Evolutionary conservation across 2,329 filamentous ascomycete species (phyloP).

Genomic region (Trichoderma sp.): DNA sequence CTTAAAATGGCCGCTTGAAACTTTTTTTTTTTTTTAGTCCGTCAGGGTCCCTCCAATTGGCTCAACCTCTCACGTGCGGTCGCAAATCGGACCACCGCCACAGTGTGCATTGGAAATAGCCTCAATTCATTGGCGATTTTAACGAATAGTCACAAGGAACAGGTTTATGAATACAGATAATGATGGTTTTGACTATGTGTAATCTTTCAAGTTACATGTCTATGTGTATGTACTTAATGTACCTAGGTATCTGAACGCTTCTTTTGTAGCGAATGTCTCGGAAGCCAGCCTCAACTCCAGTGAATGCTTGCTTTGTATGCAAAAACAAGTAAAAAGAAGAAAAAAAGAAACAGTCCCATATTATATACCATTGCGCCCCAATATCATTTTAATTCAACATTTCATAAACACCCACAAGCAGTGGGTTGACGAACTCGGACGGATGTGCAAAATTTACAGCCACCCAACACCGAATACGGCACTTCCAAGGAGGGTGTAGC

Average conservation of each 20-base stretch:
- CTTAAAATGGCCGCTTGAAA: conserved; percentile 22
- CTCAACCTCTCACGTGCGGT: conserved; percentile 27
- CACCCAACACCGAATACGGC: conserved; percentile 21
- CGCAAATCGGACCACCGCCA: conserved; percentile 19
- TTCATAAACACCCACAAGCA: background rate
- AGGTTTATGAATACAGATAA: background rate
- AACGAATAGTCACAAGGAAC: background rate
- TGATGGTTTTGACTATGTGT: background rate
- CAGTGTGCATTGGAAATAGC: background rate
- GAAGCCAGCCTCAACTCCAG: conserved; percentile 15
- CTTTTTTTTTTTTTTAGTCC: conserved; percentile 32
- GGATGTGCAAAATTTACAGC: background rate
- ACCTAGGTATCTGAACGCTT: conserved; percentile 10
- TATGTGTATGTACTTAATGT: conserved; percentile 18
- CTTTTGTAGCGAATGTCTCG: conserved; percentile 3
- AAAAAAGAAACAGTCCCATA: background rate
- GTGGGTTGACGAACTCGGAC: background rate
- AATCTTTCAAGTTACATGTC: background rate
- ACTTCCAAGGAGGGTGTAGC: conserved; percentile 27
- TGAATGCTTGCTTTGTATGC: conserved; percentile 15
- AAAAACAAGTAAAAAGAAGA: background rate
- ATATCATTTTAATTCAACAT: background rate
- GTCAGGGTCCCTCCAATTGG: conserved; percentile 21
- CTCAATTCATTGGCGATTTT: background rate
- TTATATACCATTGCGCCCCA: background rate